Evolutionary conservation across 208 protist species (phyloP), one percentile per base, ranked within the genome.

Genomic region (Borovskyia barvae): DNA sequence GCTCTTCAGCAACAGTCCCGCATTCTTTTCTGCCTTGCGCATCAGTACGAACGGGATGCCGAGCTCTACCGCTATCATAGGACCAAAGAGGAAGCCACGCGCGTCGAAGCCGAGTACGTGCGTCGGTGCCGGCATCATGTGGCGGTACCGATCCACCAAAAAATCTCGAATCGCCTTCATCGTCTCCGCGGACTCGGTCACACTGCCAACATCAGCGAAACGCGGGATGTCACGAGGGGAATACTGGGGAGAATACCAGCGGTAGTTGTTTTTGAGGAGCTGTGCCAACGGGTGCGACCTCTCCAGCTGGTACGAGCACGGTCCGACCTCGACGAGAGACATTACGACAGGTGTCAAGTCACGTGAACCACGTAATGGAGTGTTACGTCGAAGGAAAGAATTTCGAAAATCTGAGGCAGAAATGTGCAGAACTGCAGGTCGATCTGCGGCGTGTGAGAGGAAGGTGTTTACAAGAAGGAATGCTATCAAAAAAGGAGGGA

Each of bases 11-110:
- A 97, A 74, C 20, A 95, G 51, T 15, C 92, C 92, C 2, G 92
- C 78, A 60, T 83, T 92, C 66, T 94, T 94, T 19, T 77, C 77
- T 6, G 82, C 75, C 65, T 97, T 97, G 24, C 92, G 78, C 67
- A 97, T 80, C 11, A 97, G 75, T n/a, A 97, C 87, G 73, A 94
- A 96, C 9, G 87, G 85, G 33, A 96, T 77, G 17, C 77, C 80
- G 1, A 97, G 83, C 60, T 89, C 90, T 5, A 92, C 76, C 8
- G 92, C 87, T 33, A 97, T 76, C 67, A 93, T 85, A 1, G 92
- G 73, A 6, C 89, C 92, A 41, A 97, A 78, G 32, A 97, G 70
- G 41, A 97, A 97, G 1, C 92, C 92, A 40, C 92, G 81, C 19
- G 90, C 89, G 49, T 97, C 92, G 64, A 94, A 95, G 40, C 90